phyloP scores from a whole-genome alignment of 352 stramenopile species.

The Phytophthora colocasiae region DNA sequence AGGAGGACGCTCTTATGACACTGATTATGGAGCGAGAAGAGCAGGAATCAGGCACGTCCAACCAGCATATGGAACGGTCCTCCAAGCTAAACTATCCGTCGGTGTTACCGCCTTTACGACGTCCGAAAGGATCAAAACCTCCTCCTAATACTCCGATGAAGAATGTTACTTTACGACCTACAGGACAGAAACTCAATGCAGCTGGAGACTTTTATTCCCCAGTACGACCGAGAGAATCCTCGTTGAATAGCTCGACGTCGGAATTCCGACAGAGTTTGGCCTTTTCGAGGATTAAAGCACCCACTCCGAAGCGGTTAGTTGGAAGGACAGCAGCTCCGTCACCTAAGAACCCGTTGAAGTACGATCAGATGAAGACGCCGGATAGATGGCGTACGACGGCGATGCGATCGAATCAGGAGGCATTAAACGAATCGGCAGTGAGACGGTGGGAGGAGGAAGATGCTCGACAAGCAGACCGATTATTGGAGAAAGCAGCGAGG shows the following conservation, averaged over 20 bases:
- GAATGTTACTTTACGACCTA: constrained; percentile 16
- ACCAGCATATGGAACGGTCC: constrained; percentile 16
- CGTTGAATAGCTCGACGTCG: constrained; percentile 20
- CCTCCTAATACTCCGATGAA: constrained; percentile 12
- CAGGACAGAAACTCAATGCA: constrained; percentile 34
- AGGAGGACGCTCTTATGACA: constrained; percentile 54
- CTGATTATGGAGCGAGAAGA: constrained; percentile 48
- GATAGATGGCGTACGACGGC: constrained; percentile 41
- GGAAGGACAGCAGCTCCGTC: constrained; percentile 5
- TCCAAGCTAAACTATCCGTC: constrained; percentile 16
- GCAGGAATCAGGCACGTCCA: constrained; percentile 20
- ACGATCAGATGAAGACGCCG: constrained; percentile 42
- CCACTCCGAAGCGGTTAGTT: constrained; percentile 15
- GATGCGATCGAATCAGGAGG: constrained; percentile 36
- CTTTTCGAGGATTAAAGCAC: constrained; percentile 32
- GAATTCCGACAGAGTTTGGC: constrained; percentile 29
- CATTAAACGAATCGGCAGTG: constrained; percentile 20
- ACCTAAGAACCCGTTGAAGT: constrained; percentile 9
- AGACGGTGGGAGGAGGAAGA: constrained; percentile 38
- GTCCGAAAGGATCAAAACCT: constrained; percentile 6
- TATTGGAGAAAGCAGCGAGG: constrained; percentile 34
- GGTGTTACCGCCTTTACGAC: constrained; percentile 21
- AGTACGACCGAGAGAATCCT: constrained; percentile 28
- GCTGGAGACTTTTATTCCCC: constrained; percentile 47
- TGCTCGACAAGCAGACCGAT: constrained; percentile 30